Evolutionary conservation across 1,139 yeast species (phyloP).

Genomic region (Suhomyces chickasaworum): DNA sequence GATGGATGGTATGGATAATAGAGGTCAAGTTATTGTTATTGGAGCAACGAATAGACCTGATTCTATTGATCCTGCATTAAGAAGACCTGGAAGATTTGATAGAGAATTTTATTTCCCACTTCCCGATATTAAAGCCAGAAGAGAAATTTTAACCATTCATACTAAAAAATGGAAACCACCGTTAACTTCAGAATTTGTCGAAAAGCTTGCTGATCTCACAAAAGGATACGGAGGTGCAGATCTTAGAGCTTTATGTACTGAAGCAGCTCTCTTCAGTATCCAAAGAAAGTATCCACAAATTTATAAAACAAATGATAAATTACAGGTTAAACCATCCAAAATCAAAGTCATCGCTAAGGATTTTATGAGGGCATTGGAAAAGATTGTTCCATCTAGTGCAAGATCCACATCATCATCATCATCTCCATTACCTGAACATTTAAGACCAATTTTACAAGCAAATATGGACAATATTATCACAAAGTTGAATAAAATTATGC

Average conservation of each 20-base stretch:
- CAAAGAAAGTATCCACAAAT: slow-evolving; percentile 95
- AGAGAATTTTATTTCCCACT: slow-evolving; percentile 94
- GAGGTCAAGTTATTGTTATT: slow-evolving; percentile 95
- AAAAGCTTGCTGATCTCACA: slow-evolving; percentile 74
- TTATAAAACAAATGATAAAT: slow-evolving; percentile 72
- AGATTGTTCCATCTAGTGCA: slow-evolving; percentile 90
- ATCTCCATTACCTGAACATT: slow-evolving; percentile 74
- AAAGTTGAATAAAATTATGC: slow-evolving; percentile 62
- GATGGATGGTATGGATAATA: slow-evolving; percentile 99
- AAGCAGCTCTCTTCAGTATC: slow-evolving; percentile 89
- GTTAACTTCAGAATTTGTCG: slow-evolving; percentile 56
- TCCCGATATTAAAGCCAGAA: slow-evolving; percentile 81
- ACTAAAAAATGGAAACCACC: slow-evolving; percentile 89
- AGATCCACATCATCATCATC: slow-evolving; percentile 77
- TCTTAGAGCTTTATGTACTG: slow-evolving; percentile 89
- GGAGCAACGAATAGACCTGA: slow-evolving; percentile 99
- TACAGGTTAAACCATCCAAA: slow-evolving; percentile 67
- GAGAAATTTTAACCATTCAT: slow-evolving; percentile 77
- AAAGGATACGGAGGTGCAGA: slow-evolving; percentile 99
- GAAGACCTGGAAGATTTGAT: slow-evolving; percentile 98
- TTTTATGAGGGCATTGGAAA: slow-evolving; percentile 82
- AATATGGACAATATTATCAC: slow-evolving; percentile 50
- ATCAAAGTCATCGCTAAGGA: slow-evolving; percentile 83
- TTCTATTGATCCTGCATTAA: slow-evolving; percentile 93
- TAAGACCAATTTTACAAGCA: slow-evolving; percentile 60